Evolutionary conservation across 306 rosid species (phyloP).

Genomic region (Nissolia schottii): DNA sequence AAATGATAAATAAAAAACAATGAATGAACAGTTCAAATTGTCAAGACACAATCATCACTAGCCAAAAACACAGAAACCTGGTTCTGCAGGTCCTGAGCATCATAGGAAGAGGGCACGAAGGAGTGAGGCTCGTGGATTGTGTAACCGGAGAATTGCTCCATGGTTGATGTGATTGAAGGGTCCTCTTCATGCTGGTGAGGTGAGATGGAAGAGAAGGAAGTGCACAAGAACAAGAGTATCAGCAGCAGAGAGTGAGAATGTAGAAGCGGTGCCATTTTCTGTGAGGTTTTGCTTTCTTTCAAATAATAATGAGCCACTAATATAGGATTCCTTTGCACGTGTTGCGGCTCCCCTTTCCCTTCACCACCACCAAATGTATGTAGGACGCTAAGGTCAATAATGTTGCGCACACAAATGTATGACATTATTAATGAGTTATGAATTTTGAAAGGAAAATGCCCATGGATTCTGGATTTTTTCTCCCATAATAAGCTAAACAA

Average conservation of each 20-base stretch:
- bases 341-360: not conserved
- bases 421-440: too few species aligned
- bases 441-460: too few species aligned
- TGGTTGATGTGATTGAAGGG: conserved; percentile 68
- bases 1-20: not conserved
- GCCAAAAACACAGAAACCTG: conserved; percentile 45
- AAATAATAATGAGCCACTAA: not conserved
- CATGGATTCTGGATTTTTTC: too few species aligned
- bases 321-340: conserved; percentile 4
- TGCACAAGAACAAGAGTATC: conserved; percentile 27
- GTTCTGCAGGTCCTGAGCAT: conserved; percentile 60
- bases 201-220: conserved; percentile 31
- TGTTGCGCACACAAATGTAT: too few species aligned
- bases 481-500: too few species aligned
- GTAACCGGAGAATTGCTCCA: conserved; percentile 88
- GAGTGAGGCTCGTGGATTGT: conserved; percentile 56
- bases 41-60: conserved; percentile 6
- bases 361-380: too few species aligned
- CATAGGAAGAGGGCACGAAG: conserved; percentile 30
- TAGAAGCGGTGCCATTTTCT: conserved; percentile 21
- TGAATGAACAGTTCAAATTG: not conserved
- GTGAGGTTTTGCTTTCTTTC: not conserved
- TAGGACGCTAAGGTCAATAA: too few species aligned
- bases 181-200: conserved; percentile 49
- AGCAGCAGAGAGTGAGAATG: conserved; percentile 7